phyloP scores from a whole-genome alignment of 1,284 basidiomycete species.

The Sporisorium iseilematis-ciliati region DNA sequence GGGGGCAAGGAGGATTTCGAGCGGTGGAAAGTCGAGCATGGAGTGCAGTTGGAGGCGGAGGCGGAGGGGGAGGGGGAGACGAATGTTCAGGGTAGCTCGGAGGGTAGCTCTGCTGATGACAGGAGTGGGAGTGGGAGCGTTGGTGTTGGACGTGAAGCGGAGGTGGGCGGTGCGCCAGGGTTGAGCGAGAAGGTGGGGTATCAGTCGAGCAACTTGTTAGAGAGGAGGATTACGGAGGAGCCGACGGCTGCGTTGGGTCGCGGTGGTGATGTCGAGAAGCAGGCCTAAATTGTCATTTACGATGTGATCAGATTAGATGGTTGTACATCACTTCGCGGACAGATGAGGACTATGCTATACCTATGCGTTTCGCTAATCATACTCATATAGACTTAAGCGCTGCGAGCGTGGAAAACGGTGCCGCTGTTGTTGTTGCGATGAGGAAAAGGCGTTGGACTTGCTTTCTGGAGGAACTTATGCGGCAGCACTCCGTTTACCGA shows the following conservation, averaged over 20 bases:
- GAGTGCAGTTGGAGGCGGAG: conserved; percentile 10
- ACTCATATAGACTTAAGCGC: too few relatives aligned
- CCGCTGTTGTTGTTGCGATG: too few relatives aligned
- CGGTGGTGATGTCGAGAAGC: conserved; percentile 1
- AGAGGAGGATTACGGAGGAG: conserved; percentile 41
- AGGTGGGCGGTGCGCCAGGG: too few relatives aligned
- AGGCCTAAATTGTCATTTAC: not conserved
- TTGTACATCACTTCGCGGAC: too few relatives aligned
- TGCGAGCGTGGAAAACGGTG: too few relatives aligned
- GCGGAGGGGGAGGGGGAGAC: conserved; percentile 7
- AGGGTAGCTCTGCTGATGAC: conserved; percentile 17
- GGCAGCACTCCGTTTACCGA: too few relatives aligned
- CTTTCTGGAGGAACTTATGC: too few relatives aligned
- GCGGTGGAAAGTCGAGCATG: conserved; percentile 41
- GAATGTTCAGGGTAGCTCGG: conserved; percentile 6
- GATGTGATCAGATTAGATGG: not conserved
- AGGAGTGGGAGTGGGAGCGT: not conserved
- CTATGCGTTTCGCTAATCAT: too few relatives aligned
- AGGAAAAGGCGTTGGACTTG: too few relatives aligned
- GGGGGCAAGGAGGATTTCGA: conserved; percentile 43
- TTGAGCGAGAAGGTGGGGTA: conserved; percentile 14
- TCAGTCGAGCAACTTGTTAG: conserved; percentile 29
- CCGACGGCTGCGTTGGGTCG: conserved; percentile 8
- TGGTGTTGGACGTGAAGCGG: not conserved
- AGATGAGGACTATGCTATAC: too few relatives aligned